Percentiles rank a stretch among this genome's conserved stretches.
phyloP scores from a whole-genome alignment of 1,284 basidiomycete species.

The Rhizopogon parksii region DNA sequence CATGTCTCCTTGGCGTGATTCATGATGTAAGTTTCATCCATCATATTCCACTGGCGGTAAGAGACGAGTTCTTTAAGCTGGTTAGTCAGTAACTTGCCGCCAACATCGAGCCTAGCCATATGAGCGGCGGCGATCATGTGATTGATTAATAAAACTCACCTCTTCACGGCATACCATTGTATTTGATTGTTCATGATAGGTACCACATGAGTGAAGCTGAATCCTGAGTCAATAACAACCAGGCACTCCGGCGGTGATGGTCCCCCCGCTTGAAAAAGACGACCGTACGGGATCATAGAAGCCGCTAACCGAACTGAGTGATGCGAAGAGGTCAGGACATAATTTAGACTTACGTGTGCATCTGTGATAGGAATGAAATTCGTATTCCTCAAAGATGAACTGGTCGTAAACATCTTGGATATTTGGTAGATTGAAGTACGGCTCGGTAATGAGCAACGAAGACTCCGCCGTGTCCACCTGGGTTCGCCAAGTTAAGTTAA shows the following conservation, averaged over 20 bases:
- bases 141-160: constrained; percentile 40
- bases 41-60: constrained; percentile 96
- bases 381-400: constrained; percentile 94
- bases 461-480: constrained; percentile 70
- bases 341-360: constrained; percentile 69
- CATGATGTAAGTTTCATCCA: constrained; percentile 91
- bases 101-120: constrained; percentile 74
- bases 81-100: constrained; percentile 92
- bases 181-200: constrained; percentile 76
- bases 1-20: constrained; percentile 86
- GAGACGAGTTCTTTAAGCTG: constrained; percentile 90
- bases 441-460: constrained; percentile 83
- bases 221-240: constrained; percentile 84
- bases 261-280: constrained; percentile 45
- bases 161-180: constrained; percentile 73
- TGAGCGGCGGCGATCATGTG: constrained; percentile 17
- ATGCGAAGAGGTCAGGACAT: constrained; percentile 13
- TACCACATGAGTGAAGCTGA: constrained; percentile 87
- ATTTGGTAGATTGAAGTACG: constrained; percentile 88
- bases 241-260: constrained; percentile 65
- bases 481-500: constrained; percentile 1
- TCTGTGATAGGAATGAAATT: constrained; percentile 78
- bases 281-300: constrained; percentile 66
- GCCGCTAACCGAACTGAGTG: constrained; percentile 50
- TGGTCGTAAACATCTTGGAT: constrained; percentile 90